phyloP scores from a whole-genome alignment of 2,329 filamentous ascomycete species.

The Exophiala viscosa region DNA sequence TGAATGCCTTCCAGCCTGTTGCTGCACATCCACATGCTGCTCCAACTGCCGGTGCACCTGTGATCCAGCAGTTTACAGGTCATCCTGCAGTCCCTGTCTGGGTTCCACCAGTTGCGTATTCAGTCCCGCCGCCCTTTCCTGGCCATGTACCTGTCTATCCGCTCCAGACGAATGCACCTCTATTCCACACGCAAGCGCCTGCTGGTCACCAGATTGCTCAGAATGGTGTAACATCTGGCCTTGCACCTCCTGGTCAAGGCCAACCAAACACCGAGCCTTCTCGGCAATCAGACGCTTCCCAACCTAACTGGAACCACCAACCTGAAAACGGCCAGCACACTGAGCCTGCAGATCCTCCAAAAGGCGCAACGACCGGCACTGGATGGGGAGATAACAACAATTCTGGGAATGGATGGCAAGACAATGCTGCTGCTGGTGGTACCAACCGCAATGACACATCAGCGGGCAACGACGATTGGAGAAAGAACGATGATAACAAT shows the following conservation, averaged over 20 bases:
- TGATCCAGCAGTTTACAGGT: constrained; percentile 1
- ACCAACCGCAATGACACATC: neutral
- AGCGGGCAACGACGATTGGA: neutral
- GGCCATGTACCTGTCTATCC: constrained; percentile 10
- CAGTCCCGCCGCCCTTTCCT: constrained; percentile 5
- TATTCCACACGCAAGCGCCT: constrained; percentile 9
- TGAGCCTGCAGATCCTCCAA: neutral
- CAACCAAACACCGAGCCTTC: neutral
- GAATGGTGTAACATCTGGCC: neutral
- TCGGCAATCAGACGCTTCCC: neutral
- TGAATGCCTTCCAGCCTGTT: neutral
- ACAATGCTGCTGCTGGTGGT: neutral
- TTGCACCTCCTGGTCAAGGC: neutral
- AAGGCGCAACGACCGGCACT: neutral
- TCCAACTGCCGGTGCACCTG: neutral
- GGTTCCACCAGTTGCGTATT: constrained; percentile 1
- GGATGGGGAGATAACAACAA: no score
- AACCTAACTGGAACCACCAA: neutral
- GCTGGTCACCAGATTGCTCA: neutral
- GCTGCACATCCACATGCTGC: neutral
- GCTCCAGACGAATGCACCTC: neutral
- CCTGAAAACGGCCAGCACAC: neutral
- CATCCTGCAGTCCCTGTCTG: constrained; percentile 2
- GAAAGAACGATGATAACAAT: constrained; percentile 2
- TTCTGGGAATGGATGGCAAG: no score